Evolutionary conservation across 257 asterid genomes (phyloP), one percentile per base, ranked within the genome.

Genomic region (Nicotiana benthamiana): DNA sequence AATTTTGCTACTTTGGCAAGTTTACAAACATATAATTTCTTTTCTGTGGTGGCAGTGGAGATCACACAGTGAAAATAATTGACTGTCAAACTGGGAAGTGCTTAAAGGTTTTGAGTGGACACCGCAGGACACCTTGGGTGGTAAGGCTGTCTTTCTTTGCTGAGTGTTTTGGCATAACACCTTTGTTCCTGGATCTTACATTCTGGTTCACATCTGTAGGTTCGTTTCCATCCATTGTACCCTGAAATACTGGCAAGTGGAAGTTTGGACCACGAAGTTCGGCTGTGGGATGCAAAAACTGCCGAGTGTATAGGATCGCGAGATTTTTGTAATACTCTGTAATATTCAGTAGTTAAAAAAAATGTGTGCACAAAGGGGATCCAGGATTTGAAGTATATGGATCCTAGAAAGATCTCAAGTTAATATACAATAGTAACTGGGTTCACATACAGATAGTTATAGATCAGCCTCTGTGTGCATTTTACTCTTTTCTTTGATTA

Each of bases 91-190:
- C 93, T 79, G 97, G 99, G 83, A 95, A 88, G 79, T 95, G 99
- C 90, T 86, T 93, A 83, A 95, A 93, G 89, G 97, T 93, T 85
- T 88, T 95, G 86, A 95, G 93, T 81, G 99, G 99, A 84, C 99
- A 95, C 86, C 93, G 98, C 80, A 92, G 99, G 87, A 95, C 99
- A 56, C 99, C 99, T 67, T 95, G 99, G 99, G 99, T 93, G 98
- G 99, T 95, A 88, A 88, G 92, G 51, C 82, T 82, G 46, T 82
- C 81, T 84, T 85, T 83, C 67, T 77, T 52, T 26, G 64, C 48
- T 18, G 75, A 74, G 26, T 74, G 16, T 48, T 22, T 74, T 48
- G 78, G 43, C 17, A 48, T 70, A 48, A 24, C 61, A 72, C 61
- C 78, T 74, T 48, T 48, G 61, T 48, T 67, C 59, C 80, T 76